Base-by-base conservation (phyloP, 768 basidiomycete species). In the Russula lepida region DNA sequence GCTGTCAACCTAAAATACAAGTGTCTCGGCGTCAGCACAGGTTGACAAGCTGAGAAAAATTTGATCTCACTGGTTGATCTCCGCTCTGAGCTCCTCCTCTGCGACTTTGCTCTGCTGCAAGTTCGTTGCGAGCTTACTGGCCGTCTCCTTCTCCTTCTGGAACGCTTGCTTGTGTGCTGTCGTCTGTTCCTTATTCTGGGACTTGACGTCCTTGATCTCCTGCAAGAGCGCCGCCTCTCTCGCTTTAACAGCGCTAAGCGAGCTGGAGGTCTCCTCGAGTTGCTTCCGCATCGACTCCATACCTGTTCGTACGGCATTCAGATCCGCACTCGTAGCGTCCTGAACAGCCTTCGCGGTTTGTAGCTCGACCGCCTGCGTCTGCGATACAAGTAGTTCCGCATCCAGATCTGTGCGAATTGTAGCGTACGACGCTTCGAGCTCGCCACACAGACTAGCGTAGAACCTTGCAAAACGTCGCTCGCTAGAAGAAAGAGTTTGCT, bases 51-150 rank as follows among this genome's bases (percentile, higher is more conserved):
- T 30, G 28, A 23, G 30, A 15, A 12, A 21, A 23, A 19, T 6
- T 4, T 1, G 15, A 37, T 79, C 84, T 58, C 65, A 91, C 92
- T 77, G 75, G 37, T 85, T 81, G 46, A 89, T 76, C 63, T 93
- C 90, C 28, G 78, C 78, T 35, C 81, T 78, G 56, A 94, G 76
- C 4, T 79, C 81, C 33, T 84, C 84, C 69, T 93, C 89, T 4
- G 85, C 83, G 63, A 79, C 79, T 65, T 83, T 79, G 62, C 73
- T 77, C 72, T 81, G 81, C 63, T 82, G 78, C 35, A 85, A 69
- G 6, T 81, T 75, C 17, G 70, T 70, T 0, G 79, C 77, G 39
- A 88, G 71, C 25, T 80, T 75, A 60, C 81, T 78, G 9, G 75
- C 68, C 0, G 74, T 64, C 28, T 82, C 70, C 57, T 68, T 70